These are phyloP conservation scores for Wickerhamomyces canadensis DNA, from an alignment of 805 yeast species.

Conservation along the genomic window DNA sequence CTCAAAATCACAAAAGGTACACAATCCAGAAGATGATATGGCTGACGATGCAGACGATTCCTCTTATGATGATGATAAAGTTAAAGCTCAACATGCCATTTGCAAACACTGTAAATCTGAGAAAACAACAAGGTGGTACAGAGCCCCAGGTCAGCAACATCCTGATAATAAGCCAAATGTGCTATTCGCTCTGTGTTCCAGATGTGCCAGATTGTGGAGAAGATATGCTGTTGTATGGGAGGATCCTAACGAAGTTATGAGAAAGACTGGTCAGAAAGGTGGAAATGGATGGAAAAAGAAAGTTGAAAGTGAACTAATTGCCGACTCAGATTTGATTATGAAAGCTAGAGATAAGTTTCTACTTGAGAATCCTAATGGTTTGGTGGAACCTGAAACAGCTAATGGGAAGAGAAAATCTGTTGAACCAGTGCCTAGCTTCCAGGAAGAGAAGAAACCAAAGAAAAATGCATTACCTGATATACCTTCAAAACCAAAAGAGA, in stretches of 20 bases:
- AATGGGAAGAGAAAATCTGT: not conserved
- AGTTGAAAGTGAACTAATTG: conserved; percentile 60
- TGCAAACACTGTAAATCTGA: conserved; percentile 72
- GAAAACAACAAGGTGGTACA: conserved; percentile 57
- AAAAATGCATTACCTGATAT: conserved; percentile 1
- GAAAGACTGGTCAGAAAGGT: conserved; percentile 35
- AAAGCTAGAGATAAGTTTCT: conserved; percentile 33
- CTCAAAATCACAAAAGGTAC: conserved; percentile 5
- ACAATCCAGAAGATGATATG: conserved; percentile 15
- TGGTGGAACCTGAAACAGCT: not conserved
- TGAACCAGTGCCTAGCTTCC: not conserved
- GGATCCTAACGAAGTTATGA: conserved; percentile 61
- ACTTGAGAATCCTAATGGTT: conserved; percentile 2
- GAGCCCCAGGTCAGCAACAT: conserved; percentile 57
- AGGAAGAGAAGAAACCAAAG: conserved; percentile 10
- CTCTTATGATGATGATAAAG: conserved; percentile 53
- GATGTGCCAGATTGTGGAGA: conserved; percentile 92
- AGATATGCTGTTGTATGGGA: conserved; percentile 87
- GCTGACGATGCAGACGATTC: conserved; percentile 58
- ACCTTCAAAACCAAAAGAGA: not conserved
- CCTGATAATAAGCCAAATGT: conserved; percentile 26
- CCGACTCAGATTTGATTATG: conserved; percentile 53
- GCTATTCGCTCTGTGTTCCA: conserved; percentile 62
- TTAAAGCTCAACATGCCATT: conserved; percentile 36
- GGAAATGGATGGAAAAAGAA: conserved; percentile 53